These are phyloP conservation scores for Microcyclospora tardicrescens DNA, from an alignment of 2,329 filamentous ascomycete species.

Conservation along the genomic window DNA sequence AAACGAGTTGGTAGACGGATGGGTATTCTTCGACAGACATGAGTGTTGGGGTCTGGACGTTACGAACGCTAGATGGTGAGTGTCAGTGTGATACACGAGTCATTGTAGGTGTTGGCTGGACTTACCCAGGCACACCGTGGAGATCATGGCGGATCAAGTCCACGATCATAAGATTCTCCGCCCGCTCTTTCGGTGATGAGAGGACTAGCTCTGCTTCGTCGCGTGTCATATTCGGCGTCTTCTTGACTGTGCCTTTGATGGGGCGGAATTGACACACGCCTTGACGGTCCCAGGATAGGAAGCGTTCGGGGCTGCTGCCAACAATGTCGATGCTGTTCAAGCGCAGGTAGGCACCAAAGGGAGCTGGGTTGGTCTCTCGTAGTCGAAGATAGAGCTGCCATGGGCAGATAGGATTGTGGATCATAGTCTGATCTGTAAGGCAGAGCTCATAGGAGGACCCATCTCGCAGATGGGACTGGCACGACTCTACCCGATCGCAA, in stretches of 20 bases:
- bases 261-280: constrained; percentile 69
- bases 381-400: constrained; percentile 65
- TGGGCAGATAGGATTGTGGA: constrained; percentile 31
- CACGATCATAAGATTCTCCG: constrained; percentile 96
- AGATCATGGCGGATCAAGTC: constrained; percentile 92
- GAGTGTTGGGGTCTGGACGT: constrained; percentile 62
- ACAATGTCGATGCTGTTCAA: constrained; percentile 47
- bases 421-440: constrained; percentile 60
- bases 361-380: constrained; percentile 60
- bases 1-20: constrained; percentile 83
- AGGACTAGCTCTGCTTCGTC: constrained; percentile 60
- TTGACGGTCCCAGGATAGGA: constrained; percentile 53
- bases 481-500: constrained; percentile 51
- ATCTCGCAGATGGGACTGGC: constrained; percentile 58
- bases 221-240: constrained; percentile 54
- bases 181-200: constrained; percentile 73
- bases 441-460: constrained; percentile 82
- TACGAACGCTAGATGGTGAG: constrained; percentile 16
- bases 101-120: constrained; percentile 14
- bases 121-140: constrained; percentile 67
- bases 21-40: constrained; percentile 85
- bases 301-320: constrained; percentile 79
- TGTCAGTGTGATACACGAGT: constrained; percentile 1
- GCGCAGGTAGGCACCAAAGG: constrained; percentile 66
- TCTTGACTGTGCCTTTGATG: constrained; percentile 94